Conservation (phyloP, 768 basidiomycete genomes). For the Mycena latifolia region DNA sequence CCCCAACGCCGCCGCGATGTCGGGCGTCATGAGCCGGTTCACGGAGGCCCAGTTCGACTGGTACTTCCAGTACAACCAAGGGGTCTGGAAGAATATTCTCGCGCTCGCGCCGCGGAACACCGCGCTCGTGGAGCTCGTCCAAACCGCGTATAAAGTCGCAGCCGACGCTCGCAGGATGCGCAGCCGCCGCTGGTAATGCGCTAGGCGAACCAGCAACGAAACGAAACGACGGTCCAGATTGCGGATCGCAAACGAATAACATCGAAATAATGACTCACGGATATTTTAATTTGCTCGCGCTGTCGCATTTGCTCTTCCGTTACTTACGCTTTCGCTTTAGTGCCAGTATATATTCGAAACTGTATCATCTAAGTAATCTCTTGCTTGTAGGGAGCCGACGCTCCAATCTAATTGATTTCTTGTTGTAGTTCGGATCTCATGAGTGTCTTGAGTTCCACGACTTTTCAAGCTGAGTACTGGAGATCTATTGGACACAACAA, state of each 20-base stretch:
- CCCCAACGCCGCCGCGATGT: slow-evolving; percentile 71
- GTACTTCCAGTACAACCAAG: slow-evolving; percentile 59
- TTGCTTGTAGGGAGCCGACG: slow-evolving; percentile 25
- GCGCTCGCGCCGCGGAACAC: slow-evolving; percentile 62
- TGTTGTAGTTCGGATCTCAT: background rate
- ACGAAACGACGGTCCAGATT: slow-evolving; percentile 18
- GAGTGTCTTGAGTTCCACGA: background rate
- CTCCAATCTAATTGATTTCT: slow-evolving; percentile 17
- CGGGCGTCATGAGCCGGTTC: slow-evolving; percentile 58
- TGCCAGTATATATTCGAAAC: background rate
- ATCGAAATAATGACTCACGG: slow-evolving; percentile 14
- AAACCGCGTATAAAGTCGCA: slow-evolving; percentile 80
- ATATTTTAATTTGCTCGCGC: slow-evolving; percentile 16
- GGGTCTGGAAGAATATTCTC: slow-evolving; percentile 77
- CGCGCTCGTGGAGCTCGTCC: slow-evolving; percentile 60
- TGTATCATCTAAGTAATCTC: slow-evolving; percentile 23
- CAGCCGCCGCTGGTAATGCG: slow-evolving; percentile 32
- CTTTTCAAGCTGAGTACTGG: background rate
- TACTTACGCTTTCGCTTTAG: slow-evolving; percentile 25
- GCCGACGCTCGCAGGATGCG: slow-evolving; percentile 68
- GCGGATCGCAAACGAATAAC: slow-evolving; percentile 23
- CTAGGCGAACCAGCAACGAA: background rate
- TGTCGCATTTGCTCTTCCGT: slow-evolving; percentile 4
- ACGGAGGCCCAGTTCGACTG: slow-evolving; percentile 55
- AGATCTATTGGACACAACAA: background rate